phyloP scores from a whole-genome alignment of 2,329 filamentous ascomycete genomes.

The Arthrinium phaeospermum region DNA sequence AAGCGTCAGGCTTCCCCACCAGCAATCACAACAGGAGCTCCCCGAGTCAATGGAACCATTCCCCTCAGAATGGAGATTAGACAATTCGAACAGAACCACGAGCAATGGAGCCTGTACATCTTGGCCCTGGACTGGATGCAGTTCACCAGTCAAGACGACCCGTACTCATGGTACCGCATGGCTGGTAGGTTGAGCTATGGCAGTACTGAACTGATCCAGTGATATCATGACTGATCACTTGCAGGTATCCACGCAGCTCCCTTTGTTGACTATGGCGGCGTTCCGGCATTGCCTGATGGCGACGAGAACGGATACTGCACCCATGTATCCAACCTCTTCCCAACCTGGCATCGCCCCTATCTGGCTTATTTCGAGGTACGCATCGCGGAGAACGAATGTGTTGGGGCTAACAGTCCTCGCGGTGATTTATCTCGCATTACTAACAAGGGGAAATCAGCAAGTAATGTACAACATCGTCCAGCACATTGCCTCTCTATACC shows the following conservation, averaged over 20 bases:
- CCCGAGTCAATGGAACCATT: constrained; percentile 46
- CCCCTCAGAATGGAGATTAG: constrained; percentile 69
- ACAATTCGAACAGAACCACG: constrained; percentile 65
- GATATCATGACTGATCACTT: constrained; percentile 24
- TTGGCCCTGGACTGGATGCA: constrained; percentile 77
- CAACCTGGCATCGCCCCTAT: constrained; percentile 85
- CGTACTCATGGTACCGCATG: constrained; percentile 79
- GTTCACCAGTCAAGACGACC: constrained; percentile 64
- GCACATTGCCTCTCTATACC: constrained; percentile 41
- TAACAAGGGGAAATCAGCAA: constrained; percentile 54
- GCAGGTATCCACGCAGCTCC: constrained; percentile 83
- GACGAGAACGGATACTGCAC: constrained; percentile 74
- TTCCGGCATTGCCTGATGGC: constrained; percentile 55
- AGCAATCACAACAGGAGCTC: constrained; percentile 49
- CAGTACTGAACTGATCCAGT: constrained; percentile 4
- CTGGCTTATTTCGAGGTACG: constrained; percentile 64
- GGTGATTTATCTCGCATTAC: constrained; percentile 22
- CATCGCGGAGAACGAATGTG: not conserved
- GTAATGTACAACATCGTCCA: constrained; percentile 40
- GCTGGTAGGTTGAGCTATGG: constrained; percentile 60
- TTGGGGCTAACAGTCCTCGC: too few relatives aligned
- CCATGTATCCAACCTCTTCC: constrained; percentile 77
- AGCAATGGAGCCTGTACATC: constrained; percentile 79
- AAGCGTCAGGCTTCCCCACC: constrained; percentile 44
- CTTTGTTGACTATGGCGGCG: constrained; percentile 59